Percentiles rank a stretch among this genome's conserved stretches.
These are phyloP conservation scores for Pythium phragmiticola DNA, from an alignment of 352 stramenopile genomes.

Conservation along the genomic window DNA sequence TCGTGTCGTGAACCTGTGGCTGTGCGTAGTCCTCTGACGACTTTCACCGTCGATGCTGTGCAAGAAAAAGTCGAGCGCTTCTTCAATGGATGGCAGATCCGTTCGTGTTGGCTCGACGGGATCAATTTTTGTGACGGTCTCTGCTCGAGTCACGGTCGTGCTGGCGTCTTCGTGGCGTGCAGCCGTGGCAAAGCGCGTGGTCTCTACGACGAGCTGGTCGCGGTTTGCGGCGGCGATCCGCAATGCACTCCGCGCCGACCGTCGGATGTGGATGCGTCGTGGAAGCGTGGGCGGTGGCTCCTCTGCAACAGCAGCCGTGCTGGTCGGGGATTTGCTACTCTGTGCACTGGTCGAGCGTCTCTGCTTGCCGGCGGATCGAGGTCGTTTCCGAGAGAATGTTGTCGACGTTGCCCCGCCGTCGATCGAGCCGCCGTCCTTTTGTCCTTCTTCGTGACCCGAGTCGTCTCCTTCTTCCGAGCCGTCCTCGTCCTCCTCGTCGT, in stretches of 20 bases:
- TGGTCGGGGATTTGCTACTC: not conserved
- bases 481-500: not conserved
- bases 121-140: constrained; percentile 4
- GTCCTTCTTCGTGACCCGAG: not conserved
- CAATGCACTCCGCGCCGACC: constrained; percentile 16
- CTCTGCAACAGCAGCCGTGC: not conserved
- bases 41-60: constrained; percentile 11
- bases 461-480: not conserved
- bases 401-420: not conserved
- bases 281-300: constrained; percentile 1
- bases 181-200: not conserved
- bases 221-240: constrained; percentile 13
- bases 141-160: not conserved
- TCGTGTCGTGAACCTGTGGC: not conserved
- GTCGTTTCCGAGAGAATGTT: not conserved
- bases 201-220: constrained; percentile 11
- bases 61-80: constrained; percentile 30
- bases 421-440: not conserved
- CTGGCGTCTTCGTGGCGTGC: not conserved
- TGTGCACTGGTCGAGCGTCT: not conserved
- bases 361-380: not conserved
- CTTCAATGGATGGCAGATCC: constrained; percentile 26
- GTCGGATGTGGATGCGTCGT: constrained; percentile 18
- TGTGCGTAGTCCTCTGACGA: not conserved
- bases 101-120: not conserved